A percentile compares a stretch with the other conserved stretches of the same genome.
phyloP scores from a whole-genome alignment of 805 yeast genomes.

The Candida suzukii region DNA sequence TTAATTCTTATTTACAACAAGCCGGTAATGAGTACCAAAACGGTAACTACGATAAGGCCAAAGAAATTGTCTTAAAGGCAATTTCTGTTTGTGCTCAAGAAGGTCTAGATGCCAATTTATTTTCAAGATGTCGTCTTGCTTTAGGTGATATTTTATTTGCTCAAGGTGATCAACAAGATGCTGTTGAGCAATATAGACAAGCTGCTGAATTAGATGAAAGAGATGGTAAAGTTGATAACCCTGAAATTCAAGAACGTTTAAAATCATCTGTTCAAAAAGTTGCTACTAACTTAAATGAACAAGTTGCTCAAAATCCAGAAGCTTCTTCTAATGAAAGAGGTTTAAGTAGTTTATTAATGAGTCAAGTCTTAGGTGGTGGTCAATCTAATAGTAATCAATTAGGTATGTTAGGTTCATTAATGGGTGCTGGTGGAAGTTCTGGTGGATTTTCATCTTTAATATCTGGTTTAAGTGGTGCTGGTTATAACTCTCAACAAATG shows the following conservation, averaged over 20 bases:
- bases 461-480: constrained; percentile 16
- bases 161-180: constrained; percentile 16
- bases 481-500: constrained; percentile 16
- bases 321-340: constrained; percentile 21
- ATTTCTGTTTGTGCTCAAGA: constrained; percentile 12
- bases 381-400: constrained; percentile 20
- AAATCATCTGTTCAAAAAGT: constrained; percentile 15
- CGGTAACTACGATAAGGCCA: constrained; percentile 10
- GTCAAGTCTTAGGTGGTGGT: constrained; percentile 19
- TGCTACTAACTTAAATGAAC: constrained; percentile 14
- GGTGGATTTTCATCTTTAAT: constrained; percentile 21
- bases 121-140: constrained; percentile 17
- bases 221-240: constrained; percentile 24
- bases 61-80: constrained; percentile 12
- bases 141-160: constrained; percentile 20
- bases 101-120: constrained; percentile 19
- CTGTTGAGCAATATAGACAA: constrained; percentile 19
- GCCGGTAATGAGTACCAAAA: constrained; percentile 5
- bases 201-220: constrained; percentile 25
- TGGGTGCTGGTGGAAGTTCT: constrained; percentile 7
- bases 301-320: constrained; percentile 15
- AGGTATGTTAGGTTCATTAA: constrained; percentile 17
- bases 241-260: constrained; percentile 23
- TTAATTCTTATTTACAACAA: constrained; percentile 13
- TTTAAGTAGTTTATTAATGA: constrained; percentile 18